Conservation (phyloP, 257 asterid species). For the Nicotiana obtusifolia region DNA sequence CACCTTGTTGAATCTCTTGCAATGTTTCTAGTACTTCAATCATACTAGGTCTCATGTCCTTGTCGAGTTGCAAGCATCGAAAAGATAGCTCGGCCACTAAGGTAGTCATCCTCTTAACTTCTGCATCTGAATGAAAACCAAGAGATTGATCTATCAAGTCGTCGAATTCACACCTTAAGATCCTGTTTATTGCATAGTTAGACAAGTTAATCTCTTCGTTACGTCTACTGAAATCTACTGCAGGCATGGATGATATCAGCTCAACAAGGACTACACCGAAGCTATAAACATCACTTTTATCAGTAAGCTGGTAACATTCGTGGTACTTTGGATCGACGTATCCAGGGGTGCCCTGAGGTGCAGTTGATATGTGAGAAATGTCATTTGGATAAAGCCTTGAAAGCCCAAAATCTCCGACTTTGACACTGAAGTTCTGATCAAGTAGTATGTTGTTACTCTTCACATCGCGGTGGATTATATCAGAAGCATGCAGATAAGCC, state of each 20-base stretch:
- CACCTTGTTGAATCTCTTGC: slow-evolving; percentile 6
- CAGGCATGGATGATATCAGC: slow-evolving; percentile 16
- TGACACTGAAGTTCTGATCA: slow-evolving; percentile 15
- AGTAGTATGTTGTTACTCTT: slow-evolving; percentile 18
- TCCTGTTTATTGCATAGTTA: slow-evolving; percentile 12
- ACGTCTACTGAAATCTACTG: slow-evolving; percentile 15
- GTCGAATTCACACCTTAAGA: slow-evolving; percentile 5
- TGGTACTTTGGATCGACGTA: slow-evolving; percentile 21
- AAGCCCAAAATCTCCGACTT: slow-evolving; percentile 22
- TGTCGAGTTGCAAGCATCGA: slow-evolving; percentile 12
- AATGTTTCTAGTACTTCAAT: slow-evolving; percentile 4
- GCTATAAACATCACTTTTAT: slow-evolving; percentile 23
- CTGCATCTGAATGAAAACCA: slow-evolving; percentile 4
- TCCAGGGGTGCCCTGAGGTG: slow-evolving; percentile 21
- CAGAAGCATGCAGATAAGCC: slow-evolving; percentile 18
- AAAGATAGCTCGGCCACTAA: slow-evolving; percentile 4
- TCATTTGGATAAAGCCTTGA: slow-evolving; percentile 6
- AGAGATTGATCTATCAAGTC: slow-evolving; percentile 10
- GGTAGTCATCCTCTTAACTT: slow-evolving; percentile 10
- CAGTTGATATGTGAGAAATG: slow-evolving; percentile 17
- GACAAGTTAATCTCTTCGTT: slow-evolving; percentile 15
- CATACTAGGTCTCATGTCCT: slow-evolving; percentile 11
- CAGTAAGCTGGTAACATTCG: slow-evolving; percentile 17
- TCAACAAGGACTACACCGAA: slow-evolving; percentile 20
- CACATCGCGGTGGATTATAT: slow-evolving; percentile 23